Evolutionary conservation across 306 rosid genomes (phyloP).

Genomic region (Quercus alba): DNA sequence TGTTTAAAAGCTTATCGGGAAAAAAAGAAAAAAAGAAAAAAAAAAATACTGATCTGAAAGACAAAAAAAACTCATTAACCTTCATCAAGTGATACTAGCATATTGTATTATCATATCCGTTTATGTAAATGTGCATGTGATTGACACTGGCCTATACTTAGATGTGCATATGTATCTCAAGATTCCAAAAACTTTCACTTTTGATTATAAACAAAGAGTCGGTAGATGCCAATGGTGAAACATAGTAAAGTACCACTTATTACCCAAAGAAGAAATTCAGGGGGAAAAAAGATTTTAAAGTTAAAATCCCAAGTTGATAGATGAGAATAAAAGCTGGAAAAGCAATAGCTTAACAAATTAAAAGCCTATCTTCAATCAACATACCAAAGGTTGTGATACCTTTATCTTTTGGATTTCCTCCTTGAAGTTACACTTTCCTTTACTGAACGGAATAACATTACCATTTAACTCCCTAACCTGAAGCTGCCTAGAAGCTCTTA

Average conservation of each 20-base stretch:
- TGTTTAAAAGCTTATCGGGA: neutral
- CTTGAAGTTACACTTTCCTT: constrained; percentile 33
- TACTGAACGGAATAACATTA: constrained; percentile 36
- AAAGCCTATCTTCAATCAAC: constrained; percentile 13
- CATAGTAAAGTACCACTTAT: neutral
- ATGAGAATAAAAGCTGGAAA: neutral
- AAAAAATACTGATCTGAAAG: neutral
- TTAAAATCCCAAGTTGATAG: neutral
- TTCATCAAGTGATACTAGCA: neutral
- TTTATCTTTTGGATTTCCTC: constrained; percentile 55
- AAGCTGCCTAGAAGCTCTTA: constrained; percentile 55
- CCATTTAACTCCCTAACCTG: constrained; percentile 76
- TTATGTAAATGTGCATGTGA: neutral
- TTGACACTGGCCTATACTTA: neutral
- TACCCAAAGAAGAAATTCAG: neutral
- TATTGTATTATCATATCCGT: neutral
- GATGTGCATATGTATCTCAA: neutral
- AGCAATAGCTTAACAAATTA: neutral
- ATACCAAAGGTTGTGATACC: constrained; percentile 63
- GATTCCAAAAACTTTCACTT: neutral
- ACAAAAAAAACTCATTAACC: neutral
- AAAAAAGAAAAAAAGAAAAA: neutral
- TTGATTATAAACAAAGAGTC: neutral
- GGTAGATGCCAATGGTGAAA: neutral
- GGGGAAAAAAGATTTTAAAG: neutral